Conservation (phyloP, 2,329 filamentous ascomycete species). For the Botrytis deweyae region DNA sequence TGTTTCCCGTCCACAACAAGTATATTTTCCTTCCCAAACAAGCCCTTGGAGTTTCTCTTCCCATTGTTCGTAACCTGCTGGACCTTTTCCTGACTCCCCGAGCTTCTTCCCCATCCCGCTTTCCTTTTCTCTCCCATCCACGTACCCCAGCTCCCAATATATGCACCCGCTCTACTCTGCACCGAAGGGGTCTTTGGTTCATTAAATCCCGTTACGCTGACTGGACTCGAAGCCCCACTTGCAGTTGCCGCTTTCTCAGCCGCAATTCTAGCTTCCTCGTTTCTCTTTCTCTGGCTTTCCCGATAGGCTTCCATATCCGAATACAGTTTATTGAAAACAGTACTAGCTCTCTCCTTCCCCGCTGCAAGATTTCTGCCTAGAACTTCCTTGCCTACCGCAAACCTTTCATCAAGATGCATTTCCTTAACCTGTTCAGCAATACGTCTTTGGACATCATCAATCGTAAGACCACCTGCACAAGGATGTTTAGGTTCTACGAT, state of each 20-base stretch:
- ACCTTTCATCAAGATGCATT: slow-evolving; percentile 86
- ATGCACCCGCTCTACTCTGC: slow-evolving; percentile 58
- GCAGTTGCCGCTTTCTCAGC: slow-evolving; percentile 26
- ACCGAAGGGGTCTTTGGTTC: slow-evolving; percentile 45
- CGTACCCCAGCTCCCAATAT: slow-evolving; percentile 66
- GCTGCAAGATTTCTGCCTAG: slow-evolving; percentile 87
- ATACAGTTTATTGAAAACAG: slow-evolving; percentile 84
- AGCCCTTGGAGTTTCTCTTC: slow-evolving; percentile 23
- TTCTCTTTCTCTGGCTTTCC: slow-evolving; percentile 66
- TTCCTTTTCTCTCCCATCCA: slow-evolving; percentile 78
- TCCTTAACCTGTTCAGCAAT: slow-evolving; percentile 91
- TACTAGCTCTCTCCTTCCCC: slow-evolving; percentile 83
- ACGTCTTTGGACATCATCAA: slow-evolving; percentile 90
- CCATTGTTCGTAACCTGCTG: slow-evolving; percentile 57
- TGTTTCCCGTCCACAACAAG: slow-evolving; percentile 23
- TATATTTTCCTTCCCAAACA: slow-evolving; percentile 28
- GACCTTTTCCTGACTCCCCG: slow-evolving; percentile 70
- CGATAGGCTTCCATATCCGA: slow-evolving; percentile 82
- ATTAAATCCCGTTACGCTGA: slow-evolving; percentile 39
- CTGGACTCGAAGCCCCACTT: slow-evolving; percentile 25
- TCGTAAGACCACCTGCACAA: slow-evolving; percentile 85
- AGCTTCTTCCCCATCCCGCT: slow-evolving; percentile 45
- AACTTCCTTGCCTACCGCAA: slow-evolving; percentile 79
- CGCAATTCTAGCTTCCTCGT: slow-evolving; percentile 49
- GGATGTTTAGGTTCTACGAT: slow-evolving; percentile 92